Evolutionary conservation across 176 grass and related monocot species (phyloP).

Genomic region (Aegilops longissima): DNA sequence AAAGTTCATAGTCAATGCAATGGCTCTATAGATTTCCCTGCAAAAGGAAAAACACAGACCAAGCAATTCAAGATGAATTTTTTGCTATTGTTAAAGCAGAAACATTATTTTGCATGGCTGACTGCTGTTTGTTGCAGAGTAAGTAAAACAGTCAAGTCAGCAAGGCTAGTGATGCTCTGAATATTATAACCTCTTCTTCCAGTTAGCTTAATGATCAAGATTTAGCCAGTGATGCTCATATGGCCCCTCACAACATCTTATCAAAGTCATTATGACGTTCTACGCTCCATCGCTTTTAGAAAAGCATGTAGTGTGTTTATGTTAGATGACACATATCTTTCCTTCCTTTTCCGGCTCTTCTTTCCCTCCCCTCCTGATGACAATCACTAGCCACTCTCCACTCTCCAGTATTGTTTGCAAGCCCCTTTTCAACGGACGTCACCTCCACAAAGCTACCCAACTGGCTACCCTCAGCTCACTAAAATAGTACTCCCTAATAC

Average conservation of each 20-base stretch:
- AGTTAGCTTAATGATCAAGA: conserved; percentile 44
- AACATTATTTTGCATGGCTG: not conserved
- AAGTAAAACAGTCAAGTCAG: not conserved
- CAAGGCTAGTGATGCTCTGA: not conserved
- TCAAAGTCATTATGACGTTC: conserved; percentile 46
- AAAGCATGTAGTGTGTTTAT: conserved; percentile 1
- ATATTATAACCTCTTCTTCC: not conserved
- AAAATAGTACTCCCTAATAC: not conserved
- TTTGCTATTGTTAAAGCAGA: too few species aligned
- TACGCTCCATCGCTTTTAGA: not conserved
- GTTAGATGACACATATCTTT: conserved; percentile 52
- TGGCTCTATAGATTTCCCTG: not conserved
- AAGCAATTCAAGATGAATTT: not conserved
- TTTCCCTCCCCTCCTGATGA: not conserved
- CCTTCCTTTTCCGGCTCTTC: not conserved
- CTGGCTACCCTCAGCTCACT: not conserved
- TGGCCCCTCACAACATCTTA: conserved; percentile 17
- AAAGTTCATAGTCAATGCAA: not conserved
- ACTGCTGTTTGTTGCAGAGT: not conserved
- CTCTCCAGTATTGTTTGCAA: conserved; percentile 17
- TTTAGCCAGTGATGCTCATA: conserved; percentile 28
- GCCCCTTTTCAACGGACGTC: conserved; percentile 13
- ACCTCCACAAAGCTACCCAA: not conserved
- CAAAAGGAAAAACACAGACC: not conserved
- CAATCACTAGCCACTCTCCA: conserved; percentile 19